Evolutionary conservation across 1,284 basidiomycete species (phyloP).

Genomic region (Sphaerobolus stellatus): DNA sequence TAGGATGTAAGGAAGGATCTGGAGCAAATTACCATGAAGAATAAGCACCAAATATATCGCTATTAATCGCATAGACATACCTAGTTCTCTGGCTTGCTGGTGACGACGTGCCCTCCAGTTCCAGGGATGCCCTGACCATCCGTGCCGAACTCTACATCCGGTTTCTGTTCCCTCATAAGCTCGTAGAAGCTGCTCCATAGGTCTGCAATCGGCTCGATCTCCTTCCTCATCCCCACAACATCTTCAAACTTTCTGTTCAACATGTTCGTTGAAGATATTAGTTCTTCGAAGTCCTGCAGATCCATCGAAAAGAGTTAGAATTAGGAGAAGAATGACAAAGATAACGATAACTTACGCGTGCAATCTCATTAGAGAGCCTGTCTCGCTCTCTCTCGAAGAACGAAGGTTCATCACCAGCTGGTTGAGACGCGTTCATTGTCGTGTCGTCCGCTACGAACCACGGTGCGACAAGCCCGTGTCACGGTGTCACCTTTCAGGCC

Average conservation of each 20-base stretch:
- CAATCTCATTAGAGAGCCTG: conserved; percentile 68
- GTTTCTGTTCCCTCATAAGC: conserved; percentile 62
- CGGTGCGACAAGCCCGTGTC: too few relatives aligned
- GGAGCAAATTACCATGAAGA: too few relatives aligned
- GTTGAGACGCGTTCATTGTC: conserved; percentile 13
- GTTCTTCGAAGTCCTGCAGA: conserved; percentile 84
- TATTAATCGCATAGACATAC: too few relatives aligned
- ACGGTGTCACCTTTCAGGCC: too few relatives aligned
- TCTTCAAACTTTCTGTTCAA: conserved; percentile 92
- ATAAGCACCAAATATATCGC: too few relatives aligned
- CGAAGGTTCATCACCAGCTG: conserved; percentile 50
- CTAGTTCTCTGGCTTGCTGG: conserved; percentile 22
- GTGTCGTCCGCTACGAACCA: neutral
- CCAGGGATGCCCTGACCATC: conserved; percentile 23
- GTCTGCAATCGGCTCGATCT: conserved; percentile 86
- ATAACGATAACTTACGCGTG: conserved; percentile 48
- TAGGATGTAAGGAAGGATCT: too few relatives aligned
- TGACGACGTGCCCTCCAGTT: conserved; percentile 66
- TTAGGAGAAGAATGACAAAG: neutral
- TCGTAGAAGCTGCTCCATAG: conserved; percentile 85
- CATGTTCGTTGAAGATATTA: conserved; percentile 84
- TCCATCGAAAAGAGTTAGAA: conserved; percentile 5
- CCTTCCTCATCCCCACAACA: conserved; percentile 86
- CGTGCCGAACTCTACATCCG: conserved; percentile 27
- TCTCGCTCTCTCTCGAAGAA: conserved; percentile 82